phyloP scores from a whole-genome alignment of 2,329 filamentous ascomycete species.

The Curvularia sp. region DNA sequence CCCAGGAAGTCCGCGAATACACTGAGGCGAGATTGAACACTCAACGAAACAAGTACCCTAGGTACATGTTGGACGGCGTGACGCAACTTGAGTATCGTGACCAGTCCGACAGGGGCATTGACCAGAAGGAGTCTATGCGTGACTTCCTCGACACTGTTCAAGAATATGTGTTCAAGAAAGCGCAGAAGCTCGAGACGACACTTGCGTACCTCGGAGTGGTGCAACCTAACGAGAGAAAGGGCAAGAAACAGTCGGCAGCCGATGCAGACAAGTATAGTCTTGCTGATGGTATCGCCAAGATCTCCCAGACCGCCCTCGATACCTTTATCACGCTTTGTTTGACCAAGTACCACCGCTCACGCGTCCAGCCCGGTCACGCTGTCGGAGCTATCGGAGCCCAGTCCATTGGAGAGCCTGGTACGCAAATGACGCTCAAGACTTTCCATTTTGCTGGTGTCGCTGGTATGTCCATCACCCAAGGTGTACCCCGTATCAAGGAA shows the following conservation, averaged over 20 bases:
- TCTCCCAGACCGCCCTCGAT: slow-evolving; percentile 75
- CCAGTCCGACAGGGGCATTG: slow-evolving; percentile 64
- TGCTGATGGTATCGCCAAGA: slow-evolving; percentile 78
- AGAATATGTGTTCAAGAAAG: slow-evolving; percentile 70
- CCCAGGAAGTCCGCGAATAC: slow-evolving; percentile 73
- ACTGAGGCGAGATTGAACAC: slow-evolving; percentile 71
- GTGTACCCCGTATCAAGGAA: slow-evolving; percentile 99
- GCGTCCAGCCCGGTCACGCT: slow-evolving; percentile 92
- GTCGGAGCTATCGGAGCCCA: slow-evolving; percentile 96
- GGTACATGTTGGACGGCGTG: slow-evolving; percentile 43
- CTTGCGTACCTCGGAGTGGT: slow-evolving; percentile 37
- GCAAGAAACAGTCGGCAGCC: slow-evolving; percentile 27
- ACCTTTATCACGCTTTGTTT: slow-evolving; percentile 83
- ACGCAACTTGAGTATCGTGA: slow-evolving; percentile 72
- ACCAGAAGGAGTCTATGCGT: slow-evolving; percentile 74
- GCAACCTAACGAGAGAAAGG: slow-evolving; percentile 21
- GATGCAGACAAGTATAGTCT: slow-evolving; percentile 48
- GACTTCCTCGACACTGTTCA: slow-evolving; percentile 82
- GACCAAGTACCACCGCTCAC: slow-evolving; percentile 87
- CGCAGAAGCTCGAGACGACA: slow-evolving; percentile 65
- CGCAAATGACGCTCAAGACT: slow-evolving; percentile 98
- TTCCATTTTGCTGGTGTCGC: slow-evolving; percentile 99
- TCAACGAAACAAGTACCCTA: slow-evolving; percentile 65
- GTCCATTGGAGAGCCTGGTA: slow-evolving; percentile 97
- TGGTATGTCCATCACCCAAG: slow-evolving; percentile 98